phyloP scores from a whole-genome alignment of 441 rosid genomes.

The Pelargonium cotyledonis region DNA sequence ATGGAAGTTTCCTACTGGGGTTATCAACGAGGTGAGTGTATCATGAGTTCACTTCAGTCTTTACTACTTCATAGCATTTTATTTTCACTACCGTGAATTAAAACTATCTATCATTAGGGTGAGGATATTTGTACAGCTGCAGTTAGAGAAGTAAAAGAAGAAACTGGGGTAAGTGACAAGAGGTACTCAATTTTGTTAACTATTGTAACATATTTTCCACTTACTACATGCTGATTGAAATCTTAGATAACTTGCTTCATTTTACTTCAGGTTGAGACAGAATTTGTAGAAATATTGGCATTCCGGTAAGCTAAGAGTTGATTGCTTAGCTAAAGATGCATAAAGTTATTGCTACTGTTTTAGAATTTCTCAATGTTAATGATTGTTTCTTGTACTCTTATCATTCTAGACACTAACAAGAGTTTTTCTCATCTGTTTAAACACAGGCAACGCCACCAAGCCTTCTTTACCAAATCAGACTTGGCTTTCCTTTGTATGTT shows the following conservation, averaged over 20 bases:
- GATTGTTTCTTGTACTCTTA: no score
- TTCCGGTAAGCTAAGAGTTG: conserved; percentile 47
- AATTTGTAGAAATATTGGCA: conserved; percentile 62
- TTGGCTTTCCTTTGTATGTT: conserved; percentile 70
- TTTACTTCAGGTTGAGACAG: conserved; percentile 56
- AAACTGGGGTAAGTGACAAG: conserved; percentile 61
- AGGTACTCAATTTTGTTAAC: not conserved
- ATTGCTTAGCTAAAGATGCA: not conserved
- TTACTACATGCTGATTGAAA: not conserved
- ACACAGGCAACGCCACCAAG: conserved; percentile 63
- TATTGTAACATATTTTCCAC: not conserved
- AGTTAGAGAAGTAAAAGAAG: conserved; percentile 78
- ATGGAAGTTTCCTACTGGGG: conserved; percentile 91
- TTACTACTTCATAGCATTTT: not conserved
- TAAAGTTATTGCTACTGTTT: not conserved
- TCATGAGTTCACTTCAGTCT: not conserved
- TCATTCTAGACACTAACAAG: not conserved
- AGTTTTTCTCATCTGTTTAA: not conserved
- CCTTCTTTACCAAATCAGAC: conserved; percentile 73
- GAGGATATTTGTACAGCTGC: conserved; percentile 71
- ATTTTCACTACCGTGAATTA: not conserved
- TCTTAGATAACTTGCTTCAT: conserved; percentile 1
- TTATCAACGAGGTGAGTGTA: conserved; percentile 57
- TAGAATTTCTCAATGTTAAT: no score
- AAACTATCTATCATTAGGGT: conserved; percentile 35